Evolutionary conservation across 148 eudicot species (phyloP).

Genomic region (Dianthus caryophyllus): DNA sequence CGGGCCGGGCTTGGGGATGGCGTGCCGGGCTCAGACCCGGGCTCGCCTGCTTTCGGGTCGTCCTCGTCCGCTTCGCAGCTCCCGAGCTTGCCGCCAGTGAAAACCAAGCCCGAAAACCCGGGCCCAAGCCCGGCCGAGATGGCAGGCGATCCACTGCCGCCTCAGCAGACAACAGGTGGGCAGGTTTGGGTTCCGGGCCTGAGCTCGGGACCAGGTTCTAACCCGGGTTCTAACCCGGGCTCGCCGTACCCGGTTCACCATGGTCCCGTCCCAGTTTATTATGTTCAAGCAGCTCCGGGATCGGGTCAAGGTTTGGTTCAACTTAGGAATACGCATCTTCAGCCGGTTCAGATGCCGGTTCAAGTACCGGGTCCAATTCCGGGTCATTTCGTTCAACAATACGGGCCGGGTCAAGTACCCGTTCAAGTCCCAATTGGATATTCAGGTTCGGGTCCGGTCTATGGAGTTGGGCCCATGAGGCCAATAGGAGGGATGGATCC

Average conservation of each 20-base stretch:
- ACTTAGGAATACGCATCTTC: conserved; percentile 35
- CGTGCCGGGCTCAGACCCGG: conserved; percentile 53
- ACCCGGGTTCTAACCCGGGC: conserved; percentile 27
- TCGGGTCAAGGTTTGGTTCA: conserved; percentile 41
- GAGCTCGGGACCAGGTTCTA: conserved; percentile 28
- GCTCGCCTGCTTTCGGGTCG: conserved; percentile 70
- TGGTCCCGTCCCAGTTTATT: conserved; percentile 53
- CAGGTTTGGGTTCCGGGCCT: conserved; percentile 43
- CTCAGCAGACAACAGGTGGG: conserved; percentile 22
- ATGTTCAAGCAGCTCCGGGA: conserved; percentile 40
- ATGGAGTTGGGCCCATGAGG: conserved; percentile 35
- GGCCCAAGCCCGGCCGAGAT: background rate
- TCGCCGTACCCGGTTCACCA: conserved; percentile 31
- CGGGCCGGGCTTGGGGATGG: conserved; percentile 34
- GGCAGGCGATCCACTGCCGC: background rate
- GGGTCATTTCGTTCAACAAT: conserved; percentile 18
- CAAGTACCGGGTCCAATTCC: conserved; percentile 14
- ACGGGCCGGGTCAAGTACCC: conserved; percentile 18
- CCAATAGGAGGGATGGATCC: conserved; percentile 26
- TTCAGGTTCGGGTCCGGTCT: conserved; percentile 36
- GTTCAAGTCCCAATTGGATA: conserved; percentile 16
- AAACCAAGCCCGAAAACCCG: conserved; percentile 41
- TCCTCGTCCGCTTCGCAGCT: conserved; percentile 39
- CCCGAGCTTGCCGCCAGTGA: conserved; percentile 61
- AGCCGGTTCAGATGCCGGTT: conserved; percentile 34